Percentiles rank a stretch among this genome's conserved stretches.
Conservation (phyloP, 176 grass and related monocot species). For the Oryza glaberrima region DNA sequence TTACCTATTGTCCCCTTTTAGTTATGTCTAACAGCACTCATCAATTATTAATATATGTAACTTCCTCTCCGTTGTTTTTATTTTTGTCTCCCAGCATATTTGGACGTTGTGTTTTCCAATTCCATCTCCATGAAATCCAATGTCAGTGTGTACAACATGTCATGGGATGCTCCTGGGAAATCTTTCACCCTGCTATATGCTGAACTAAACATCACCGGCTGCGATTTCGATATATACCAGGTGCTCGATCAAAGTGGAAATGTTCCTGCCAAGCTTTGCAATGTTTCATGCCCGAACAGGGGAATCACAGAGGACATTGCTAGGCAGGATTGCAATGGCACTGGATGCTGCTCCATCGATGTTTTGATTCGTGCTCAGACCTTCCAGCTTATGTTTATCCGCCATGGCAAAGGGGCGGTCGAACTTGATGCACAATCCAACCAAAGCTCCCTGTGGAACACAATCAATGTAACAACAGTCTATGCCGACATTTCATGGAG, state of each 20-base stretch:
- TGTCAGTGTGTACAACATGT: background rate
- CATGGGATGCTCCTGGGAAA: background rate
- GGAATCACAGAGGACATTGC: background rate
- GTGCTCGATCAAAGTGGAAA: background rate
- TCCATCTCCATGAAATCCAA: background rate
- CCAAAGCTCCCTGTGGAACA: background rate
- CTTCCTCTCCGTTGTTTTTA: no score
- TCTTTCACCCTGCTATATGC: background rate
- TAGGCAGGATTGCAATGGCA: conserved; percentile 26
- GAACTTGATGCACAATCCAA: background rate
- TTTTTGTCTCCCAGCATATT: no score
- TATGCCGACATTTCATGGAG: background rate
- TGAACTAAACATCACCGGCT: background rate
- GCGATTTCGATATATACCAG: conserved; percentile 7
- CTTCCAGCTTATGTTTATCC: background rate
- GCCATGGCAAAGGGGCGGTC: background rate
- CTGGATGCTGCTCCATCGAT: background rate
- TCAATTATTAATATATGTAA: no score
- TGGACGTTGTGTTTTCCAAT: background rate
- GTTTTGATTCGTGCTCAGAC: accelerated
- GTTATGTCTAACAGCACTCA: no score
- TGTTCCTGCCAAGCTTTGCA: background rate
- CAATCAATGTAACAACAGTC: background rate
- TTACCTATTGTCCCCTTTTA: no score
- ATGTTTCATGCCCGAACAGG: background rate